Evolutionary conservation across 768 basidiomycete genomes (phyloP), one percentile per base, ranked within the genome.

Genomic region (Collybiopsis luxurians): DNA sequence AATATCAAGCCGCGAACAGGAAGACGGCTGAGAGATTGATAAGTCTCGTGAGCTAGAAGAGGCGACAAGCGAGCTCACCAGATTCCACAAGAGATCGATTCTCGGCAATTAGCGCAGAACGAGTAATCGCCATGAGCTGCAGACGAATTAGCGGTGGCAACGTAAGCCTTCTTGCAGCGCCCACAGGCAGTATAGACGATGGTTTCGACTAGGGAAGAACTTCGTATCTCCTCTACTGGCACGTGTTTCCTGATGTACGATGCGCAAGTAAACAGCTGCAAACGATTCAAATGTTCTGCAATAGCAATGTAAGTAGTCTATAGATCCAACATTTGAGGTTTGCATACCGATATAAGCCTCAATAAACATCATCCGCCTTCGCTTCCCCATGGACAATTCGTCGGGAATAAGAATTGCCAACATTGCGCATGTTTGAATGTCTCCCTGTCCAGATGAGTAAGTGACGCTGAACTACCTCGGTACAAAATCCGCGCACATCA

Each of bases 351-450:
- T 77, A 64, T 93, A 93, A 0, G 86, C 73, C 58, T 90, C 86
- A 17, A 90, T 65, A 57, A 92, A 87, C 24, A 78, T 75, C 19
- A 74, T 64, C 24, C 72, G 71, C 44, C 85, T 73, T 45, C 63
- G 65, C 21, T 68, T 66, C 0, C 73, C 67, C n/a, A 90, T 66
- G 36, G 64, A 61, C 42, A 94, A 71, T 64, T 91, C 87, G 43
- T 75, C 63, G 0, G 79, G 74, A 6, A 85, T 88, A 19, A 92
- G 71, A 1, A 89, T 64, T 2, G 82, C 75, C 15, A 93, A 65
- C 77, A 89, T 82, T 1, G 89, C 83, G 68, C 90, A 92, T 77
- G 85, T 89, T 64, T 92, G 91, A 1, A 91, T 74, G 63, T 93
- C 86, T 13, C 91, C 91, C 87, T 92, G 46, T 24, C n/a, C 58